Base-by-base conservation (phyloP, 2,329 filamentous ascomycete species). In the Phyllosticta paracitricarpa region DNA sequence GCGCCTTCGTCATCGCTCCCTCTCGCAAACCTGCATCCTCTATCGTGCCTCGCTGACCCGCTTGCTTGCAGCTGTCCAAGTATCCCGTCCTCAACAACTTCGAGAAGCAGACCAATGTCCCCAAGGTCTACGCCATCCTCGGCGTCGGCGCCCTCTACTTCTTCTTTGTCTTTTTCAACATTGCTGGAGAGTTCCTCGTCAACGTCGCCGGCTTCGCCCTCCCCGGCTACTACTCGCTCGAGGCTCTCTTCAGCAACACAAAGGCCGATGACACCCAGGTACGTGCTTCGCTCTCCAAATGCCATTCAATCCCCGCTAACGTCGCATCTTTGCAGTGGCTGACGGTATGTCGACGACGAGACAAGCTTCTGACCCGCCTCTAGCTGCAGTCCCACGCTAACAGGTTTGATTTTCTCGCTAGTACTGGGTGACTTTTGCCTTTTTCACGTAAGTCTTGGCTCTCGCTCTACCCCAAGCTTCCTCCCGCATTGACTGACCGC, bases 121-220 rank as follows among this genome's bases (percentile, higher is more conserved):
- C 90, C 73, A 95, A 95, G 82, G 87, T 89, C 71, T 94, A 95
- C 75, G 87, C 85, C 66, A 82, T 89, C 72, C 86, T 93, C 68
- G 90, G 89, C 69, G 72, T 90, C 62, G 87, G 77, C 63, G 86
- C 86, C 58, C 84, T 92, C 67, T 95, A 95, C 82, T 91, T 94
- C 79, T 91, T 93, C 81, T 84, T 94, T 69, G 89, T 94, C 78
- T 86, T 94, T 79, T 91, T 95, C 82, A 95, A 95, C 83, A 88
- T 94, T 66, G 90, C 88, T 66, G 89, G 90, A 69, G 89, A 92
- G 78, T 88, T 94, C 72, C 81, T 95, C 68, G 91, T 90, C 78
- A 95, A 95, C 80, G 78, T 91, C 67, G 89, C 89, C 67, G 90
- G 90, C 64, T 94, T 94, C 74, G 78, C 89, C 68, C 83, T 95